phyloP scores from a whole-genome alignment of 2,329 filamentous ascomycete genomes.

The Niveomyces coronatus region DNA sequence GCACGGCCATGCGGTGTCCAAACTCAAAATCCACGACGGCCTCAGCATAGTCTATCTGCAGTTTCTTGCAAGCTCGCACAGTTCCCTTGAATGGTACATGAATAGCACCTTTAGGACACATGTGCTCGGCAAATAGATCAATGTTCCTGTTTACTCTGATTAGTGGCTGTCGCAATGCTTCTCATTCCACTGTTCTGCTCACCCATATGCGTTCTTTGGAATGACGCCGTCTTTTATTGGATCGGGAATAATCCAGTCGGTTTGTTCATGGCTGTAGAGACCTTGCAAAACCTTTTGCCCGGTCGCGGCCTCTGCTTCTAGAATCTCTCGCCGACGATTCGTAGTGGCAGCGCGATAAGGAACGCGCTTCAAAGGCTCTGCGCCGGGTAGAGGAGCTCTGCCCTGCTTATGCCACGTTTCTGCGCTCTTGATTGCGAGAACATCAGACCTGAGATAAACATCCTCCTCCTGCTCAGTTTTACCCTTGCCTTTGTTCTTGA shows the following conservation, averaged over 20 bases:
- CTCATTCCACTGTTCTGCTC: slow-evolving; percentile 9
- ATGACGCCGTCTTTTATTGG: slow-evolving; percentile 79
- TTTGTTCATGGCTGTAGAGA: slow-evolving; percentile 74
- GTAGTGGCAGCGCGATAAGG: slow-evolving; percentile 86
- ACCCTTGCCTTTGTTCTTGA: slow-evolving; percentile 65
- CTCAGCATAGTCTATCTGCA: slow-evolving; percentile 83
- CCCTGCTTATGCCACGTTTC: slow-evolving; percentile 99
- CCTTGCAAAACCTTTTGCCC: slow-evolving; percentile 82
- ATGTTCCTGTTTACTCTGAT: slow-evolving; percentile 52
- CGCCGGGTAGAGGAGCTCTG: slow-evolving; percentile 59
- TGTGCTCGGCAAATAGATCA: slow-evolving; percentile 85
- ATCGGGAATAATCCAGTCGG: slow-evolving; percentile 87
- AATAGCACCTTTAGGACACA: slow-evolving; percentile 75
- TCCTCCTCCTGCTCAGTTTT: slow-evolving; percentile 65
- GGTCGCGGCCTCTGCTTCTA: slow-evolving; percentile 68
- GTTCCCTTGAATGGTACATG: slow-evolving; percentile 75
- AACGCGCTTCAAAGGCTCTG: slow-evolving; percentile 72
- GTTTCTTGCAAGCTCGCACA: slow-evolving; percentile 68
- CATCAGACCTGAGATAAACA: slow-evolving; percentile 69
- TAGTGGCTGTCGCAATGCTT: slow-evolving; percentile 9
- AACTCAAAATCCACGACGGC: slow-evolving; percentile 97
- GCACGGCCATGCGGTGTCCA: slow-evolving; percentile 86
- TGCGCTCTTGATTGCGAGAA: slow-evolving; percentile 76
- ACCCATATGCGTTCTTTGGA: slow-evolving; percentile 84
- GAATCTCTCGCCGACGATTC: slow-evolving; percentile 77